Percentiles rank a stretch among this genome's conserved stretches.
Evolutionary conservation across 2,329 filamentous ascomycete genomes (phyloP).

Genomic region (Rutstroemia sydowiana): DNA sequence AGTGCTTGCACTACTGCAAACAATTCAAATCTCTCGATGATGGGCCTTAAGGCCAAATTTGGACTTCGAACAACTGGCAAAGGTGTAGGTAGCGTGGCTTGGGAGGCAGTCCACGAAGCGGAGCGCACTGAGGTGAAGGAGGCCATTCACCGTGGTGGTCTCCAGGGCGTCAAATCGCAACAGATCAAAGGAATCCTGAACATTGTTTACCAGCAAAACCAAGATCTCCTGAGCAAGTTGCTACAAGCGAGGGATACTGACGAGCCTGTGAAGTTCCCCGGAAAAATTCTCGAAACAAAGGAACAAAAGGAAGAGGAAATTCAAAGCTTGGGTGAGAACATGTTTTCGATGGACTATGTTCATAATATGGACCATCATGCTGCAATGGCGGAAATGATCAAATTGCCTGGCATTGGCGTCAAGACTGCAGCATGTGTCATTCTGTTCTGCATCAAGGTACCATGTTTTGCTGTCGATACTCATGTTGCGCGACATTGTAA

Average conservation of each 20-base stretch:
- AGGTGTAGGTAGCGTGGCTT: slow-evolving; percentile 66
- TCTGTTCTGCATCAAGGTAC: slow-evolving; percentile 46
- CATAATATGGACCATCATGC: slow-evolving; percentile 38
- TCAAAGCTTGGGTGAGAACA: slow-evolving; percentile 45
- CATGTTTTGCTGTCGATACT: slow-evolving; percentile 51
- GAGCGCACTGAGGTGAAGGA: slow-evolving; percentile 54
- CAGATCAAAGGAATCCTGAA: slow-evolving; percentile 69
- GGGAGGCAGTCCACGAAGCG: slow-evolving; percentile 60
- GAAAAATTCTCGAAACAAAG: slow-evolving; percentile 33
- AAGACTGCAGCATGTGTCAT: slow-evolving; percentile 51
- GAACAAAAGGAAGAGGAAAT: slow-evolving; percentile 51
- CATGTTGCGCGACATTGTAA: slow-evolving; percentile 46
- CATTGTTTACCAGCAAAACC: slow-evolving; percentile 63
- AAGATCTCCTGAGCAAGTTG: slow-evolving; percentile 43
- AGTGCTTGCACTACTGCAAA: slow-evolving; percentile 44
- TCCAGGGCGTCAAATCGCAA: slow-evolving; percentile 63
- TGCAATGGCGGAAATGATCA: slow-evolving; percentile 43
- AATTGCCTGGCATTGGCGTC: slow-evolving; percentile 46
- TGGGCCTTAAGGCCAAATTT: slow-evolving; percentile 56
- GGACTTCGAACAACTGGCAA: slow-evolving; percentile 55
- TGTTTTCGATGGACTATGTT: slow-evolving; percentile 50
- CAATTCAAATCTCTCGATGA: slow-evolving; percentile 57
- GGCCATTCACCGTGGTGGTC: slow-evolving; percentile 63
- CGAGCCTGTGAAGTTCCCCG: slow-evolving; percentile 37
- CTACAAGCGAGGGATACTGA: slow-evolving; percentile 35